These are phyloP conservation scores for Apiospora marii DNA, from an alignment of 2,329 filamentous ascomycete species.

Conservation along the genomic window DNA sequence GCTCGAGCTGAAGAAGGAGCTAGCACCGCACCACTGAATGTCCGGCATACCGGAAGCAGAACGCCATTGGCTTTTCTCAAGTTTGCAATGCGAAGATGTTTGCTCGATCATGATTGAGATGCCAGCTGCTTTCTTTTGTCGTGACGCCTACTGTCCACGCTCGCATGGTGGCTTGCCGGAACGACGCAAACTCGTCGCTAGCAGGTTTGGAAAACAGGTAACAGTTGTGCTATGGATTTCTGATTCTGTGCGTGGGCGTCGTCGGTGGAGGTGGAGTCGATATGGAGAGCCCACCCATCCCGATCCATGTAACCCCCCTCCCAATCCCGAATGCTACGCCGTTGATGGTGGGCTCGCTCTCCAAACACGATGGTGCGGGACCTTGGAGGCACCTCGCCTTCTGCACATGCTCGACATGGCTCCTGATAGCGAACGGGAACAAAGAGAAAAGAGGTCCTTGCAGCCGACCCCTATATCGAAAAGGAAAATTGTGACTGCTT, in stretches of 20 bases:
- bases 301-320: conserved; percentile 8
- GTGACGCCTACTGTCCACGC: background rate
- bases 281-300: background rate
- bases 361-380: background rate
- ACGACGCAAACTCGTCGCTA: background rate
- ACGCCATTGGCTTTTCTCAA: background rate
- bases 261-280: background rate
- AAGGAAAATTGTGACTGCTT: background rate
- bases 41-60: background rate
- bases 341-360: background rate
- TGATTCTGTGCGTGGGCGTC: background rate
- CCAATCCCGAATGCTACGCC: background rate
- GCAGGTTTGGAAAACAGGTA: background rate
- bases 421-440: background rate
- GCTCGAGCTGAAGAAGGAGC: background rate
- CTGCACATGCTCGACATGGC: background rate
- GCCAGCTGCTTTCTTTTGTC: background rate
- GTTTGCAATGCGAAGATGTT: background rate
- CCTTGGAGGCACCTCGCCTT: background rate
- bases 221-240: background rate
- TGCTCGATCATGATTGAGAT: background rate
- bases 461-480: background rate
- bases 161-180: conserved; percentile 3
- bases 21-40: background rate
- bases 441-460: conserved; percentile 10